Percentiles rank a stretch among this genome's conserved stretches.
These are phyloP conservation scores for Penicillium sclerotigenum DNA, from an alignment of 2,329 filamentous ascomycete species.

Conservation along the genomic window DNA sequence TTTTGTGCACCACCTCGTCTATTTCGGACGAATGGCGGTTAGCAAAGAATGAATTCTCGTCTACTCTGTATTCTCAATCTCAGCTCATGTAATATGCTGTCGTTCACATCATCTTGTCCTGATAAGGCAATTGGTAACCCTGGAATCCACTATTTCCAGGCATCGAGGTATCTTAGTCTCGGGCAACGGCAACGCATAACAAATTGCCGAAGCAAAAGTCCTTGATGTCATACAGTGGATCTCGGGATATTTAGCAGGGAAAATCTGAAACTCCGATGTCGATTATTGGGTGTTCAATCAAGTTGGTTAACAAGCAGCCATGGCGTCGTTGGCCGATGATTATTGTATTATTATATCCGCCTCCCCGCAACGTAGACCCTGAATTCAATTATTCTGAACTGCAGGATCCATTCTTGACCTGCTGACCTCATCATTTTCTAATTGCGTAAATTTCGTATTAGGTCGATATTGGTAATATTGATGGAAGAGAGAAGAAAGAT, in stretches of 20 bases:
- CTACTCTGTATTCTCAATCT: not conserved
- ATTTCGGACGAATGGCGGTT: not conserved
- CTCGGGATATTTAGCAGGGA: not conserved
- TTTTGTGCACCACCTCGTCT: not conserved
- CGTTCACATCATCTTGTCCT: not conserved
- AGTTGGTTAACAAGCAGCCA: not conserved
- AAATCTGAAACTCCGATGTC: not conserved
- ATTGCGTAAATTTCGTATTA: not conserved
- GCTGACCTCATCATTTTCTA: not conserved
- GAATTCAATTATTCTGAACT: not conserved
- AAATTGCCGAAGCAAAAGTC: not conserved
- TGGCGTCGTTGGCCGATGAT: not conserved
- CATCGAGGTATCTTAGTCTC: not conserved
- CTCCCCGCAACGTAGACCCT: not conserved
- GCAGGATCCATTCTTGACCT: not conserved
- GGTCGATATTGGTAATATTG: not conserved
- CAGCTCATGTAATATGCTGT: not conserved
- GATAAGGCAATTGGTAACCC: not conserved
- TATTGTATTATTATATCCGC: not conserved
- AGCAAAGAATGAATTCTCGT: not conserved
- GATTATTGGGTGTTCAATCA: not conserved
- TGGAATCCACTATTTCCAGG: not conserved
- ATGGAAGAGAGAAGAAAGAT: not conserved
- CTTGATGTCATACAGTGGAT: constrained; percentile 5
- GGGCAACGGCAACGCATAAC: not conserved